phyloP scores from a whole-genome alignment of 2,329 filamentous ascomycete species.

The Ciborinia camelliae region DNA sequence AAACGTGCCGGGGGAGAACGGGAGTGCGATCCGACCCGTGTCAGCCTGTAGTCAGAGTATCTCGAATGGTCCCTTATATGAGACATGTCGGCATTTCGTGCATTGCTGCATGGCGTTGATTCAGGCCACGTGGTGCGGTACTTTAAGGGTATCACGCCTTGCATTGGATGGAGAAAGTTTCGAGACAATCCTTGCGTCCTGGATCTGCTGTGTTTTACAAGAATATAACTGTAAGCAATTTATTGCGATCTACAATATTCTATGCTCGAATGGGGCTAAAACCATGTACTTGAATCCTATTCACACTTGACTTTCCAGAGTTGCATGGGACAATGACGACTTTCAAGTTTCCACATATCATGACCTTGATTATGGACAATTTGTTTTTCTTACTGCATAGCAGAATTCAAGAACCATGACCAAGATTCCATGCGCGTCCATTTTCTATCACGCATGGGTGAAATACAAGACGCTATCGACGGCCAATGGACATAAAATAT shows the following conservation, averaged over 20 bases:
- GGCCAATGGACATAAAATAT: slow-evolving; percentile 2
- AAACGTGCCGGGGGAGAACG: slow-evolving; percentile 1
- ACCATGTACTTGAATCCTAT: not conserved
- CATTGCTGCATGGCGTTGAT: not conserved
- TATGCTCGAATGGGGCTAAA: slow-evolving; percentile 1
- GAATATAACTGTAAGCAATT: slow-evolving; percentile 15
- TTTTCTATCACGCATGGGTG: not conserved
- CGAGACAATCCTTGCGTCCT: not conserved
- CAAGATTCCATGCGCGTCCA: not conserved
- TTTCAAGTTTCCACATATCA: not conserved
- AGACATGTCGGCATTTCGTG: slow-evolving; percentile 15
- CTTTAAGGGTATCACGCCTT: slow-evolving; percentile 13
- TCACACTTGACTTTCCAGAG: not conserved
- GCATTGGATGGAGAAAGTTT: slow-evolving; percentile 5
- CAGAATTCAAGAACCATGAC: not conserved
- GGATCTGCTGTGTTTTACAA: not conserved
- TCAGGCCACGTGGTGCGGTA: slow-evolving; percentile 6
- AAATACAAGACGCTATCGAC: slow-evolving; percentile 6
- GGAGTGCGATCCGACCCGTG: slow-evolving; percentile 5
- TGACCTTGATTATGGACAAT: not conserved
- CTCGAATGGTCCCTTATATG: not conserved
- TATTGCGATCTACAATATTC: not conserved
- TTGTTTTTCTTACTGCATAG: not conserved
- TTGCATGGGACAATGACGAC: not conserved
- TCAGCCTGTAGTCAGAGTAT: not conserved